A percentile compares a stretch with the other conserved stretches of the same genome.
phyloP scores from a whole-genome alignment of 306 rosid species.

The Medicago truncatula region MtrunA17r5.0-ANR NC_053042.1:44748001-44748500 shows the following conservation, averaged over 20 bases:
- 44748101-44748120: background rate
- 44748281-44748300: background rate
- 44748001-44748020: too few relatives aligned
- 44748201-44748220: background rate
- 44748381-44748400: slow-evolving; percentile 51
- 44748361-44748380: slow-evolving; percentile 64
- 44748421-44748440: slow-evolving; percentile 48
- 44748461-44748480: slow-evolving; percentile 43
- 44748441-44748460: slow-evolving; percentile 50
- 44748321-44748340: slow-evolving; percentile 25
- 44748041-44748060: background rate
- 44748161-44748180: background rate
- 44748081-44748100: background rate
- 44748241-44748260: background rate
- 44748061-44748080: background rate
- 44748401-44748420: slow-evolving; percentile 68
- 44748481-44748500: slow-evolving; percentile 39
- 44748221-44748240: background rate
- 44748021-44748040: background rate
- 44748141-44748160: background rate
- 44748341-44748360: slow-evolving; percentile 38
- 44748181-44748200: background rate
- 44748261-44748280: background rate
- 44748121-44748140: background rate
- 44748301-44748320: background rate